Percentiles rank a stretch among this genome's conserved stretches.
Evolutionary conservation across 495 filamentous ascomycete species (phyloP).

Genomic region (Aspergillus olivimuriae): DNA sequence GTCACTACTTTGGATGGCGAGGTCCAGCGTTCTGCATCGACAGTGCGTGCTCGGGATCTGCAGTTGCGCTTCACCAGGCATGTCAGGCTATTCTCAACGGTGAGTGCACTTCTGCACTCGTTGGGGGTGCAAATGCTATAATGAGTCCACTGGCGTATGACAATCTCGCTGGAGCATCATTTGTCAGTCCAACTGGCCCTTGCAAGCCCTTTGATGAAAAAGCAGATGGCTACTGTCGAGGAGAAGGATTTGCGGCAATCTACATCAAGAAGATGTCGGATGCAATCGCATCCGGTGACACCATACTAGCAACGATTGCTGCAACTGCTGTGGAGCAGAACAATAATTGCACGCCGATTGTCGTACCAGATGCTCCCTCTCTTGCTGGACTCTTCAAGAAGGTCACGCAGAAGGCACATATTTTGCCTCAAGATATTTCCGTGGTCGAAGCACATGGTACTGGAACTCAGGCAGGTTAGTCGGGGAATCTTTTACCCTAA

Average conservation of each 20-base stretch:
- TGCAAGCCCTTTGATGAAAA: slow-evolving; percentile 69
- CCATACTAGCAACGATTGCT: slow-evolving; percentile 56
- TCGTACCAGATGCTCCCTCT: slow-evolving; percentile 58
- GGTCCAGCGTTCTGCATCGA: slow-evolving; percentile 39
- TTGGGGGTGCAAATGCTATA: slow-evolving; percentile 38
- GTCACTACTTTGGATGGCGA: slow-evolving; percentile 45
- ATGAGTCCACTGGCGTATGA: slow-evolving; percentile 28
- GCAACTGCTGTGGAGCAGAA: slow-evolving; percentile 61
- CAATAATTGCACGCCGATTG: slow-evolving; percentile 61
- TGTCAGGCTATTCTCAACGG: slow-evolving; percentile 30
- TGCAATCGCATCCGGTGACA: slow-evolving; percentile 56
- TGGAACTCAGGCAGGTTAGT: slow-evolving; percentile 62
- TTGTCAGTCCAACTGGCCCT: slow-evolving; percentile 34
- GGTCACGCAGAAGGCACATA: slow-evolving; percentile 49
- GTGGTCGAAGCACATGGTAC: slow-evolving; percentile 78
- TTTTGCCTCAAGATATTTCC: slow-evolving; percentile 57
- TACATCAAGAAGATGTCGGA: slow-evolving; percentile 60
- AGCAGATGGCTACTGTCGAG: slow-evolving; percentile 71
- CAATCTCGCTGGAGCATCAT: slow-evolving; percentile 31
- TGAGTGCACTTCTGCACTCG: slow-evolving; percentile 34
- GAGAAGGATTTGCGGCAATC: slow-evolving; percentile 58
- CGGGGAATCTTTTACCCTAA: too few relatives aligned
- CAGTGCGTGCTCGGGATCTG: slow-evolving; percentile 42
- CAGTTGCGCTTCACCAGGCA: slow-evolving; percentile 36
- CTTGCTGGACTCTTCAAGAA: slow-evolving; percentile 51